Evolutionary conservation across 495 filamentous ascomycete genomes (phyloP), one percentile per base, ranked within the genome.

Genomic region (Podospora pseudocomata): DNA sequence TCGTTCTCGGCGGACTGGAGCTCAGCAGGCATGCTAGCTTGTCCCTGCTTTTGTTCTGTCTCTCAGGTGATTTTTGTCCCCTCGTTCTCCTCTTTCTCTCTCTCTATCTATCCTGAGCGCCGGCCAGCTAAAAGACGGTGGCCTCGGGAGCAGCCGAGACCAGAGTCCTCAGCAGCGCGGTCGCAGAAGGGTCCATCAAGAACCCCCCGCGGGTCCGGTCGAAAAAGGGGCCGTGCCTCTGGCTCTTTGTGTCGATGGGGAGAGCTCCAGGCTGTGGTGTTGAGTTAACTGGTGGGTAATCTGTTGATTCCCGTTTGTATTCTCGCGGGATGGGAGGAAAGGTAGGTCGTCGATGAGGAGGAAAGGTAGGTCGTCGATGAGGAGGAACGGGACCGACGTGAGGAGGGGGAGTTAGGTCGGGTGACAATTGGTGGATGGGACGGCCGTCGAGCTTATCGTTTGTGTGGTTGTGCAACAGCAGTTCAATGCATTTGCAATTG

Each of bases 151-250:
- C 66, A 68, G 60, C 72, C 74, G 72, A 75, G 76, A 73, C 80
- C 80, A 80, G 71, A 81, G 82, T 85, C 86, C 81, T 86, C 83
- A 84, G 83, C 84, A 84, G 83, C 79, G 82, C 82, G 79, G 81
- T 86, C 81, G 85, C 82, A 82, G 83, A 82, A 82, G 79, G 79
- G 81, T 87, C 86, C 88, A 89, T 89, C 77, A 87, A 87, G 81
- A 78, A 74, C 68, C 73, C 73, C 65, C 70, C 71, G 69, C 71
- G 69, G 65, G 62, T 64, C 19, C 60, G 61, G 65, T 66, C 53
- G 28, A 56, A 56, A 27, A 32, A 55, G 53, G 30, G 30, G 16
- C 44, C 54, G 28, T 23, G 26, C 59, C 55, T 56, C 39, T 20
- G 58, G 68, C 32, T 54, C 44, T 57, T 68, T 57, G 20, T 55